A percentile compares a stretch with the other conserved stretches of the same genome.
Conservation (phyloP, 176 grass and related monocot genomes). For the Rhipidocladum racemiflorum region DNA sequence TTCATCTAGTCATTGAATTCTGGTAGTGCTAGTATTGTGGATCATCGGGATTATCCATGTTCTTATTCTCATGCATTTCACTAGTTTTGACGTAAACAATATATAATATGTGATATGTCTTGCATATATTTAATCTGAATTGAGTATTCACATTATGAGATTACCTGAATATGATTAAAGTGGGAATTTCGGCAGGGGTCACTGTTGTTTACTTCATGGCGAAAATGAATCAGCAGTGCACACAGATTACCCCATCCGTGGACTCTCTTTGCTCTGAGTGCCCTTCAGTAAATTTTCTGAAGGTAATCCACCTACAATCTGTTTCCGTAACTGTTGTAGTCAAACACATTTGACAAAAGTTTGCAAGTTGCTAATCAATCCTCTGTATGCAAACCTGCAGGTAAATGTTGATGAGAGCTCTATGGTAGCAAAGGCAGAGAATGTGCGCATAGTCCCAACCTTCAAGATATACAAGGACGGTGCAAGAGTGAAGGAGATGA, state of each 20-base stretch:
- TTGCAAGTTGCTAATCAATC: conserved; percentile 4
- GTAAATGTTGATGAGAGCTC: conserved; percentile 53
- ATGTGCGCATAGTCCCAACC: conserved; percentile 48
- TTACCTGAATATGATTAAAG: conserved; percentile 12
- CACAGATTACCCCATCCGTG: conserved; percentile 40
- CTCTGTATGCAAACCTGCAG: conserved; percentile 31
- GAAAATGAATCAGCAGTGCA: conserved; percentile 45
- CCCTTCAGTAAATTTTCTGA: conserved; percentile 71
- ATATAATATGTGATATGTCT: neutral
- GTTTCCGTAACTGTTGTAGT: neutral
- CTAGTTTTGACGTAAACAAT: neutral
- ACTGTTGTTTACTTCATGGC: conserved; percentile 63
- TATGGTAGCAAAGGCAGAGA: conserved; percentile 52
- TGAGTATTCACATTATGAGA: neutral
- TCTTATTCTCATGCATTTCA: neutral
- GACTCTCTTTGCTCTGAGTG: conserved; percentile 53
- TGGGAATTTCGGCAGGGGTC: conserved; percentile 36
- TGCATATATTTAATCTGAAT: conserved; percentile 5
- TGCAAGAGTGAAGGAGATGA: conserved; percentile 64
- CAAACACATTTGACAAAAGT: neutral
- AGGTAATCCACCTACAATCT: conserved; percentile 39
- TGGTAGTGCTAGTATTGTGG: neutral
- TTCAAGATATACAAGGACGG: conserved; percentile 81
- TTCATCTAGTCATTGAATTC: neutral
- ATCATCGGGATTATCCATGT: neutral